Conservation (phyloP, 2,329 filamentous ascomycete genomes). For the Raffaelea ambrosiae region DNA sequence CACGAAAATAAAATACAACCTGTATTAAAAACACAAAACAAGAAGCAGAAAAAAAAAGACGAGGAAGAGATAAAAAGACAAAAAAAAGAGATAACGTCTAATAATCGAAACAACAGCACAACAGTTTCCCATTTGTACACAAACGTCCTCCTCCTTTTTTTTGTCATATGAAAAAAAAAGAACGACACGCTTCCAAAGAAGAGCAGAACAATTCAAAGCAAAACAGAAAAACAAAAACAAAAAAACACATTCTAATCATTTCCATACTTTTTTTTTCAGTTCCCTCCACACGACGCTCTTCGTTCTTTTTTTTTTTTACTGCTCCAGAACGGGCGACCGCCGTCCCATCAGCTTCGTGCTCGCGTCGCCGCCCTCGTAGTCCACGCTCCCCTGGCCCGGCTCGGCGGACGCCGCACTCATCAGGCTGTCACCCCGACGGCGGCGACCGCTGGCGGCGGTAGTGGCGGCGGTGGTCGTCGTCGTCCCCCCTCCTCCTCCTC, state of each 20-base stretch:
- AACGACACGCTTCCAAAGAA: no score
- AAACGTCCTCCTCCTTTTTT: no score
- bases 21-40: neutral
- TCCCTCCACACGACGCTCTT: no score
- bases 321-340: conserved; percentile 5
- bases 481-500: conserved; percentile 3
- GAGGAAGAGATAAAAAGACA: neutral
- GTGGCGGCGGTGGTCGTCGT: neutral
- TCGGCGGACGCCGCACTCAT: conserved; percentile 12
- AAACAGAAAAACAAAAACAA: no score
- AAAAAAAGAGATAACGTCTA: no score
- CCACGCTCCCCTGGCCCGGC: conserved; percentile 6
- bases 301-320: neutral
- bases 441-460: neutral
- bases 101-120: neutral
- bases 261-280: no score
- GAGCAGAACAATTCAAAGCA: neutral
- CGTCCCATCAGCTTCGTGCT: conserved; percentile 17
- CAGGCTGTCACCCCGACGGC: conserved; percentile 11
- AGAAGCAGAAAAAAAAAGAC: neutral
- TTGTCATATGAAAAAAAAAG: no score
- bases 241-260: no score
- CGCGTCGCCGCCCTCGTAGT: conserved; percentile 16
- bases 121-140: neutral
- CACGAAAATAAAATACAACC: neutral